These are phyloP conservation scores for Dalbergia cultrata DNA, from an alignment of 306 rosid genomes.

Conservation along the genomic window DNA sequence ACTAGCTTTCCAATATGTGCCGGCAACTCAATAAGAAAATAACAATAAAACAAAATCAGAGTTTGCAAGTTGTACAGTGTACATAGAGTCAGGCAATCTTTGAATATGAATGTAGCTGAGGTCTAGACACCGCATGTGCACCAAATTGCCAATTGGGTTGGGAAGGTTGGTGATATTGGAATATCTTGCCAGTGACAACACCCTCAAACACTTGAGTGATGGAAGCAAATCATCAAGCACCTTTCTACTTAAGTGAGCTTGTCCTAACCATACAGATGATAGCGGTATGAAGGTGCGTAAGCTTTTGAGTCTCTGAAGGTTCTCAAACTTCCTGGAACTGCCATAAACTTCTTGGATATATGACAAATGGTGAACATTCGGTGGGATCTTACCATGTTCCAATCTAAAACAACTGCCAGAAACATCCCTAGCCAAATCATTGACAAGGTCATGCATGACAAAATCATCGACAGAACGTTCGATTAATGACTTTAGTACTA, in stretches of 20 bases:
- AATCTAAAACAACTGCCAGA: background rate
- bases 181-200: too few relatives aligned
- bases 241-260: background rate
- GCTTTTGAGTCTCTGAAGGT: background rate
- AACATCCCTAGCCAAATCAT: conserved; percentile 8
- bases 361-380: conserved; percentile 40
- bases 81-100: conserved; percentile 1
- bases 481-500: conserved; percentile 41
- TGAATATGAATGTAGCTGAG: background rate
- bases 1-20: background rate
- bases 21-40: background rate
- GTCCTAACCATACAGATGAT: background rate
- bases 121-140: conserved; percentile 42
- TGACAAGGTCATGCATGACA: conserved; percentile 45
- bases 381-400: background rate
- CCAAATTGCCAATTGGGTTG: background rate
- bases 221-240: conserved; percentile 3
- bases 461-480: conserved; percentile 10
- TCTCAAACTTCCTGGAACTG: background rate
- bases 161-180: background rate
- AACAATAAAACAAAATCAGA: background rate
- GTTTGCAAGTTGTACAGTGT: conserved; percentile 42
- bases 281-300: conserved; percentile 15
- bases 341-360: background rate
- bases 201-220: too few relatives aligned